Evolutionary conservation across 352 stramenopile genomes (phyloP), one percentile per base, ranked within the genome.

Genomic region (Hyaloperonospora brassicae): DNA sequence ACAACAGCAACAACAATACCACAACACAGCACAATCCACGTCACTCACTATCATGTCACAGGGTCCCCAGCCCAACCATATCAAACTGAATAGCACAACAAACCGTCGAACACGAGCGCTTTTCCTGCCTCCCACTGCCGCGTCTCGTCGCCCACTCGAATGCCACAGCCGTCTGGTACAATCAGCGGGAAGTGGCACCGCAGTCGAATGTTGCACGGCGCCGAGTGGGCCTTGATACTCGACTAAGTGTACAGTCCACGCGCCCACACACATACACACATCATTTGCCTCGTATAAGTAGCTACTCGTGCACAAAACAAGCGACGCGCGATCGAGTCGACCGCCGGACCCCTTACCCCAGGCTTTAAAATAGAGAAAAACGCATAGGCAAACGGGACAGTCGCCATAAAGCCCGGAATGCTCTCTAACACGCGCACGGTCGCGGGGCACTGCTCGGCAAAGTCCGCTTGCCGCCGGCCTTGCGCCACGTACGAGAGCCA

Each of bases 291-390:
- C 34, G 14, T 25, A 21, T n/a, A 40, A 40, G 35, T 40, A 12
- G n/a, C 24, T 24, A 7, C 55, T 62, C 21, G 27, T 31, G 27
- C 3, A 31, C 3, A 8, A 31, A 31, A 3, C 3, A 31, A 31
- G 7, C 27, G 7, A 31, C 27, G 3, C 7, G 3, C 3, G 3
- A 31, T 7, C 3, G 7, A 31, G 7, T 31, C n/a, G n/a, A n/a
- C n/a, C n/a, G n/a, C n/a, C n/a, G n/a, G n/a, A 31, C 27, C 27
- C 3, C 27, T 31, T 31, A 88, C 87, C 50, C 94, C 66, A 0
- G 72, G 73, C 61, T 97, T 86, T 52, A 98, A 76, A 12, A 95
- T 96, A 23, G 87, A 97, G 74, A 98, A 98, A 70, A 98, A 98
- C 21, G 81, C 75, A 70, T 97, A 98, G 12, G 87, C 87, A 72